Evolutionary conservation across 2,329 filamentous ascomycete species (phyloP).

Genomic region (Chaetomium sp.): DNA sequence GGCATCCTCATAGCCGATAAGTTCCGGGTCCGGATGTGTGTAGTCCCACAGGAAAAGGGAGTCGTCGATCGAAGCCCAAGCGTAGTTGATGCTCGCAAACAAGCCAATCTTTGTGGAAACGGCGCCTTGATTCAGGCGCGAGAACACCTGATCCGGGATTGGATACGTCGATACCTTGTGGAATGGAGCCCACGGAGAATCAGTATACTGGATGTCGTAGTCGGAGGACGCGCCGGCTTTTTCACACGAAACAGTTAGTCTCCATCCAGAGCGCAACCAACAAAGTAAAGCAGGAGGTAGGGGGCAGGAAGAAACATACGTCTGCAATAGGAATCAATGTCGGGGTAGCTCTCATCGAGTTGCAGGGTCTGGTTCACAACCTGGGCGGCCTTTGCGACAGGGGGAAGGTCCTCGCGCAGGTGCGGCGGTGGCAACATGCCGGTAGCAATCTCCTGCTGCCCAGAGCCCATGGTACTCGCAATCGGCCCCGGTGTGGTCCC

Average conservation of each 20-base stretch:
- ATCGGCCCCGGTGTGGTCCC: slow-evolving; percentile 19
- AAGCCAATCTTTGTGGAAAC: slow-evolving; percentile 92
- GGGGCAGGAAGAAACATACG: slow-evolving; percentile 61
- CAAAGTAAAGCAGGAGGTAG: slow-evolving; percentile 31
- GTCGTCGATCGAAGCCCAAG: slow-evolving; percentile 95
- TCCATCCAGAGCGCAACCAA: slow-evolving; percentile 32
- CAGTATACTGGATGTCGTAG: slow-evolving; percentile 74
- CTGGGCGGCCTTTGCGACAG: slow-evolving; percentile 76
- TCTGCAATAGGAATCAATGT: slow-evolving; percentile 84
- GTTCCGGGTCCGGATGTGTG: slow-evolving; percentile 84
- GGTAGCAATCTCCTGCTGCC: slow-evolving; percentile 16
- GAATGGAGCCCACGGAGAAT: slow-evolving; percentile 82
- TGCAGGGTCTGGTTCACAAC: slow-evolving; percentile 80
- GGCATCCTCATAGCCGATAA: slow-evolving; percentile 91
- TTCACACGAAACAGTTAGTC: slow-evolving; percentile 9
- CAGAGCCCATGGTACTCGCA: slow-evolving; percentile 28
- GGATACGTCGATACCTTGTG: slow-evolving; percentile 83
- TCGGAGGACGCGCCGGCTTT: slow-evolving; percentile 87
- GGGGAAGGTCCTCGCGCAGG: slow-evolving; percentile 53
- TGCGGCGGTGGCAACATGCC: slow-evolving; percentile 46
- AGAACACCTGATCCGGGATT: slow-evolving; percentile 88
- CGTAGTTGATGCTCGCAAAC: slow-evolving; percentile 92
- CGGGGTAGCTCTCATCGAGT: slow-evolving; percentile 79
- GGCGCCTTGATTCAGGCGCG: slow-evolving; percentile 86
- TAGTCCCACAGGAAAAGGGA: slow-evolving; percentile 98